phyloP scores from a whole-genome alignment of 345 rosid species.

The Kernera saxatilis region DNA sequence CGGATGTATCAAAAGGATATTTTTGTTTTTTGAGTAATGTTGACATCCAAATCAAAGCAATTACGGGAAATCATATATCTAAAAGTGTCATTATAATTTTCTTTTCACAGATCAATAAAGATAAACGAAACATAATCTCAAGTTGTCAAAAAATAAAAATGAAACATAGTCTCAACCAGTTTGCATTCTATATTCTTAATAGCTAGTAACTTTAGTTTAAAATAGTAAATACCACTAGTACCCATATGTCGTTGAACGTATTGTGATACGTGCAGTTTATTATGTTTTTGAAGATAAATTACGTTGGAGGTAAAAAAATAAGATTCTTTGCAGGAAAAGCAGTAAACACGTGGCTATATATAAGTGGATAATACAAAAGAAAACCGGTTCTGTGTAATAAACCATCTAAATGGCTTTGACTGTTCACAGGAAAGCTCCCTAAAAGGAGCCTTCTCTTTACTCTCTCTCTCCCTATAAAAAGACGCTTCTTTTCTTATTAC shows the following conservation, averaged over 20 bases:
- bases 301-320: not conserved
- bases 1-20: no score
- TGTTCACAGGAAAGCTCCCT: constrained; percentile 37
- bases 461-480: constrained; percentile 28
- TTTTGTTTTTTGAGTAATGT: no score
- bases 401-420: constrained; percentile 26
- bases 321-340: not conserved
- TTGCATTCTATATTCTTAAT: not conserved
- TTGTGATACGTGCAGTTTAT: not conserved
- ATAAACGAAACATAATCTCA: not conserved
- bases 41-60: not conserved
- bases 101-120: not conserved
- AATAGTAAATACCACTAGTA: not conserved
- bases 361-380: not conserved
- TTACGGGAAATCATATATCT: not conserved
- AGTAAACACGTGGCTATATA: constrained; percentile 3
- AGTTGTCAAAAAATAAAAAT: no score
- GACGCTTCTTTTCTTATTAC: constrained; percentile 2
- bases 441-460: constrained; percentile 37
- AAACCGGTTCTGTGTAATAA: constrained; percentile 15
- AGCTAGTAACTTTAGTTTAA: not conserved
- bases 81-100: not conserved
- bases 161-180: not conserved
- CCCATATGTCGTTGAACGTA: not conserved
- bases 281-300: not conserved